A percentile compares a stretch with the other conserved stretches of the same genome.
These are phyloP conservation scores for Gaertneriomyces semiglobifer DNA, from an alignment of 192 early-diverging fungal species.

Conservation along the genomic window DNA sequence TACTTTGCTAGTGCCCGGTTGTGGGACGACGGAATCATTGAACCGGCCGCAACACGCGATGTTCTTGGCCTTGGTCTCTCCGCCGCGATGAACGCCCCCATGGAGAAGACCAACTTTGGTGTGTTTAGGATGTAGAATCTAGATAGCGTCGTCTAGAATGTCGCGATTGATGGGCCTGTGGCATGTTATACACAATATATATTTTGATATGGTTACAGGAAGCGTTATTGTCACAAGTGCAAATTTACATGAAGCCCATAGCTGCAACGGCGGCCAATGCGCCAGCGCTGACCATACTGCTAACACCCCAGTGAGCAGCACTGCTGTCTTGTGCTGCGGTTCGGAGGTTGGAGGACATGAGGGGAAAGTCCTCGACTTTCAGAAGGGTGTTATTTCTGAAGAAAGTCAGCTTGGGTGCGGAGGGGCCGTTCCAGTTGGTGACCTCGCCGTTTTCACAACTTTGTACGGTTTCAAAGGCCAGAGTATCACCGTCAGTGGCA, in stretches of 20 bases:
- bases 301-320: no score
- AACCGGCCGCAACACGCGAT: conserved; percentile 80
- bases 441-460: conserved; percentile 12
- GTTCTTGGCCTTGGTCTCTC: conserved; percentile 83
- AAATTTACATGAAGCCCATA: no score
- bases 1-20: conserved; percentile 84
- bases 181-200: no score
- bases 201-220: no score
- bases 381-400: conserved; percentile 21
- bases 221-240: no score
- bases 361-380: conserved; percentile 4
- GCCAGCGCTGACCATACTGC: no score
- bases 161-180: no score
- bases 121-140: conserved; percentile 90
- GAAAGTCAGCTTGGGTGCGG: conserved; percentile 26
- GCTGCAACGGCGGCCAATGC: no score
- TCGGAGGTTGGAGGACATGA: no score
- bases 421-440: conserved; percentile 27
- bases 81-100: conserved; percentile 70
- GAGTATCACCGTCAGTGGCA: conserved; percentile 23
- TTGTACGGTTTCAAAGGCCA: conserved; percentile 33
- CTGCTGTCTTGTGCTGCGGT: no score
- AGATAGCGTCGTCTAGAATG: no score
- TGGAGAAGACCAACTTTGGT: conserved; percentile 77
- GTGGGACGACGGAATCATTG: conserved; percentile 95